Evolutionary conservation across 805 yeast genomes (phyloP).

Genomic region (Candida quercuum): DNA sequence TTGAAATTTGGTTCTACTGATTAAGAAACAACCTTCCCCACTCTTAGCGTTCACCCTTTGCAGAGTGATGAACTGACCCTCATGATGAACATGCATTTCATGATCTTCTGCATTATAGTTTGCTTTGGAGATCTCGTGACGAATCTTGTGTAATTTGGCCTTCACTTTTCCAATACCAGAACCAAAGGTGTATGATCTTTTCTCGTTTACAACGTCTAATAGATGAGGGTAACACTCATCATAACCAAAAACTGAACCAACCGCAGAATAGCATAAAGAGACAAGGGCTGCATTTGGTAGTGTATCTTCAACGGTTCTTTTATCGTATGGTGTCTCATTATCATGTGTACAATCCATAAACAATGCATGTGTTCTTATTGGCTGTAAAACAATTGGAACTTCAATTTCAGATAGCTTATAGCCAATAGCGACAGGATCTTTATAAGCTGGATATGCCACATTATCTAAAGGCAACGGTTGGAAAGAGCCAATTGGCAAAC

Average conservation of each 20-base stretch:
- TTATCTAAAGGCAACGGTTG: slow-evolving; percentile 75
- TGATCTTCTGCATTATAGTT: slow-evolving; percentile 47
- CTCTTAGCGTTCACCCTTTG: slow-evolving; percentile 80
- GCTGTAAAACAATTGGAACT: slow-evolving; percentile 58
- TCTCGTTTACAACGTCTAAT: slow-evolving; percentile 76
- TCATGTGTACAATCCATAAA: slow-evolving; percentile 99
- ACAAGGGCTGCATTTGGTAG: slow-evolving; percentile 93
- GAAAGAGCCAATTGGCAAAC: slow-evolving; percentile 90
- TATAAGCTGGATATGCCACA: slow-evolving; percentile 57
- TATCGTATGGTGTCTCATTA: slow-evolving; percentile 83
- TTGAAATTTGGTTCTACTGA: slow-evolving; percentile 79
- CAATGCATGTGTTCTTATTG: slow-evolving; percentile 84
- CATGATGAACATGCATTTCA: slow-evolving; percentile 93
- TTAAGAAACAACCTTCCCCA: slow-evolving; percentile 83
- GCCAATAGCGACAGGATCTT: slow-evolving; percentile 15
- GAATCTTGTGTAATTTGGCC: slow-evolving; percentile 47
- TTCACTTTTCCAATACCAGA: slow-evolving; percentile 78
- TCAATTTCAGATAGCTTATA: slow-evolving; percentile 52
- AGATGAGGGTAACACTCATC: slow-evolving; percentile 87
- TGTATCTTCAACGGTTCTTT: slow-evolving; percentile 91
- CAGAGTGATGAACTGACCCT: slow-evolving; percentile 85
- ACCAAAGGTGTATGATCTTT: slow-evolving; percentile 49
- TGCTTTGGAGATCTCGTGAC: slow-evolving; percentile 51
- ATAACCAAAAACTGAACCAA: slow-evolving; percentile 90
- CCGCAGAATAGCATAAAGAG: slow-evolving; percentile 86